A percentile compares a stretch with the other conserved stretches of the same genome.
Evolutionary conservation across 768 basidiomycete species (phyloP).

Genomic region (Leucosporidium scottii): DNA sequence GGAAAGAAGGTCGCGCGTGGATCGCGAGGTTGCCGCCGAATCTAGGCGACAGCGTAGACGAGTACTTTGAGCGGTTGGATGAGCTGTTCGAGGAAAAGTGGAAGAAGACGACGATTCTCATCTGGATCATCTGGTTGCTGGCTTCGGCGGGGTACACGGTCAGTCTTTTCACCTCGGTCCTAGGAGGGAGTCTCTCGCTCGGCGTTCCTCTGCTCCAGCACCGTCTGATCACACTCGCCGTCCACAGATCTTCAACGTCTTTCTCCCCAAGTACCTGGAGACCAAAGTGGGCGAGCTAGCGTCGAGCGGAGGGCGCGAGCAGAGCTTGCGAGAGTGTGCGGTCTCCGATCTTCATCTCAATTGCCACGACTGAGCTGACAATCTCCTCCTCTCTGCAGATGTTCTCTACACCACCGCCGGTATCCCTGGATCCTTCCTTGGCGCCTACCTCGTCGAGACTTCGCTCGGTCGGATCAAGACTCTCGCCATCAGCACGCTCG

Average conservation of each 20-base stretch:
- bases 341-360: conserved; percentile 71
- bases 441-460: conserved; percentile 72
- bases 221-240: no score
- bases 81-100: conserved; percentile 70
- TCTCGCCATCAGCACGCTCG: conserved; percentile 64
- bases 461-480: conserved; percentile 60
- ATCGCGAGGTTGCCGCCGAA: background rate
- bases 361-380: background rate
- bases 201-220: no score
- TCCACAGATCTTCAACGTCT: conserved; percentile 88
- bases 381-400: background rate
- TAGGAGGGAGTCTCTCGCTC: no score
- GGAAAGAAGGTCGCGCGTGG: conserved; percentile 1
- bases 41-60: conserved; percentile 43
- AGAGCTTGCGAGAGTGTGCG: conserved; percentile 73
- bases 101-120: conserved; percentile 64
- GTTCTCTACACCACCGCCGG: conserved; percentile 9
- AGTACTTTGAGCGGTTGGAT: conserved; percentile 61
- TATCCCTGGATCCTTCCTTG: conserved; percentile 51
- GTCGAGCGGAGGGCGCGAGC: conserved; percentile 46
- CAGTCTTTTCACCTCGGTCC: background rate
- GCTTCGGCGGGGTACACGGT: conserved; percentile 61
- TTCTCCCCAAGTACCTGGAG: conserved; percentile 77
- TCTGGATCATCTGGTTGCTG: conserved; percentile 69
- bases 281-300: conserved; percentile 43